Evolutionary conservation across 805 yeast species (phyloP).

Genomic region (Debaryomyces hansenii): DNA sequence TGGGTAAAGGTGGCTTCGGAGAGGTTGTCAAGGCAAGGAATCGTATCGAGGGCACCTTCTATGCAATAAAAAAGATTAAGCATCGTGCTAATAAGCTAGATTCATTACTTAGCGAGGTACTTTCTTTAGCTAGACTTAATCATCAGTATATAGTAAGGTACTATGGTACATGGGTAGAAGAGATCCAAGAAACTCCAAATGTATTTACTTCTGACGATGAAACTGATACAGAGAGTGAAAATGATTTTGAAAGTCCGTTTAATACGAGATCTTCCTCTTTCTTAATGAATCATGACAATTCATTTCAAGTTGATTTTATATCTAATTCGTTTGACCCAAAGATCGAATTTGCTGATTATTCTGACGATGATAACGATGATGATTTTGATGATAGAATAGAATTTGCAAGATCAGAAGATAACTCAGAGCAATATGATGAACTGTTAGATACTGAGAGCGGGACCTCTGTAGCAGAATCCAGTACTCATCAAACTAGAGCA

Average conservation of each 20-base stretch:
- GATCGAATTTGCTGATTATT: conserved; percentile 50
- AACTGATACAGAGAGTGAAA: conserved; percentile 19
- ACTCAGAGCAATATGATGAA: conserved; percentile 8
- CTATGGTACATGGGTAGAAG: conserved; percentile 97
- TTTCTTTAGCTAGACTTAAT: conserved; percentile 85
- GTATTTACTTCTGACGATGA: conserved; percentile 23
- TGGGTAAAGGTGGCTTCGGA: conserved; percentile 96
- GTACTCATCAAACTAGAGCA: background rate
- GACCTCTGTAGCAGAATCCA: background rate
- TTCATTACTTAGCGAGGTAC: conserved; percentile 83
- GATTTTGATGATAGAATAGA: conserved; percentile 27
- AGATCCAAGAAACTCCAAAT: conserved; percentile 37
- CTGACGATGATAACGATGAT: conserved; percentile 23
- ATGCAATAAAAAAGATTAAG: conserved; percentile 89
- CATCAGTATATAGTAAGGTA: conserved; percentile 96
- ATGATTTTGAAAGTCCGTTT: conserved; percentile 23
- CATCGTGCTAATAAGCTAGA: conserved; percentile 80
- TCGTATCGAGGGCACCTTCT: conserved; percentile 88
- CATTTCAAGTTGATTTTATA: conserved; percentile 61
- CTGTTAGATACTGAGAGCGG: conserved; percentile 4
- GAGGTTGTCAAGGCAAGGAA: conserved; percentile 97
- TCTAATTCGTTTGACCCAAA: conserved; percentile 62
- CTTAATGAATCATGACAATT: conserved; percentile 19
- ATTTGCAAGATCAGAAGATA: conserved; percentile 29
- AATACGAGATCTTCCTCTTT: conserved; percentile 22